Evolutionary conservation across 495 filamentous ascomycete species (phyloP), one percentile per base, ranked within the genome.

Genomic region (Penicillium cataractarum): DNA sequence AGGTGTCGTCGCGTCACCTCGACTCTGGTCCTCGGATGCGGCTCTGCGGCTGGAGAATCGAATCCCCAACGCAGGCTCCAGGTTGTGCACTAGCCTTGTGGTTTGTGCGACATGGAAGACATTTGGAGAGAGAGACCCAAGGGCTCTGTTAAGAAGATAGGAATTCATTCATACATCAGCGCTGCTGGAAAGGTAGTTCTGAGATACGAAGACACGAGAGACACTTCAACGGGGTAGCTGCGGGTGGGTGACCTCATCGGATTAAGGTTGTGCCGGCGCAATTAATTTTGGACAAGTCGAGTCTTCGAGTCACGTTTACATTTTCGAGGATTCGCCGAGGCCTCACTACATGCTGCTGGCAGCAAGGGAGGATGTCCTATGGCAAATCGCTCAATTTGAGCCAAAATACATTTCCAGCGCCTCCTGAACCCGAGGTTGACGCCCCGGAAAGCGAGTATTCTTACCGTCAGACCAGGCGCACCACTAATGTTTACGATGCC

Each of bases 121-220:
- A 63, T 84, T 79, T 29, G 86, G 85, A 50, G 77, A 75, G 32
- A 89, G 76, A 65, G 78, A 82, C 70, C 92, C 92, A 15, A 86
- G 75, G 54, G 89, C 83, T 73, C 90, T 86, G 70, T 89, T 86
- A 65, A 95, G 80, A 22, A 96, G 83, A 68, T 87, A 86, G 57
- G 85, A 83, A 86, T 92, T 91, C 92, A 96, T 95, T 79, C 87
- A 90, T 89, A 63, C 68, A 70, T 72, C 55, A 75, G 69, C 21
- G 50, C 49, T 42, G 33, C 12, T 56, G 35, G 46, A 22, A 5
- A 39, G 54, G 10, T 44, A 24, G 49, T 19, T 21, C 32, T n/a
- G n/a, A 35, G 58, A 40, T 48, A 27, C 29, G 35, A 37, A 15
- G 22, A 4, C n/a, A 31, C 19, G 46, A 29, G 46, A 29, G 31